Conservation (phyloP, 208 protist species). For the Strigomonas culicis region DNA sequence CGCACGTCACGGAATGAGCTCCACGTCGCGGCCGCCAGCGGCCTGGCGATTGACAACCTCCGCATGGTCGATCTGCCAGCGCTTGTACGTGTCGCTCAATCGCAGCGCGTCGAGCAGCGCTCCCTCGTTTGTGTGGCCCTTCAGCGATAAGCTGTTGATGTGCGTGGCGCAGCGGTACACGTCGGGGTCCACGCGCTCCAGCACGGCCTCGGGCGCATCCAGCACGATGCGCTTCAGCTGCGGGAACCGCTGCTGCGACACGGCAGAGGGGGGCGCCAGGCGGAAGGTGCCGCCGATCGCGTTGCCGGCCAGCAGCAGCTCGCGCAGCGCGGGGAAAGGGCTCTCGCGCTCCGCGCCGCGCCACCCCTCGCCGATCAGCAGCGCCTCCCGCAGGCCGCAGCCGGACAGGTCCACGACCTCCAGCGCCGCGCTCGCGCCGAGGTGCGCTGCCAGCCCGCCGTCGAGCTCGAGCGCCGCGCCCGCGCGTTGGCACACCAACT, state of each 20-base stretch:
- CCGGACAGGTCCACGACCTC: constrained; percentile 20
- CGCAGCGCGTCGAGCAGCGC: constrained; percentile 18
- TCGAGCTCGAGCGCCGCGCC: constrained; percentile 14
- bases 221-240: constrained; percentile 25
- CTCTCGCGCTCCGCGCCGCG: not conserved
- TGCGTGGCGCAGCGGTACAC: constrained; percentile 29
- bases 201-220: constrained; percentile 6
- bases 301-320: constrained; percentile 37
- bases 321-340: constrained; percentile 23
- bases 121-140: constrained; percentile 18
- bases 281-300: constrained; percentile 24
- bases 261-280: constrained; percentile 1
- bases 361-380: constrained; percentile 2
- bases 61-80: constrained; percentile 23
- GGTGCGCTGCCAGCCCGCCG: constrained; percentile 15
- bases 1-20: not conserved
- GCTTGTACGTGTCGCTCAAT: constrained; percentile 18
- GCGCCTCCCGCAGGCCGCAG: not conserved
- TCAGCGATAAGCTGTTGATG: constrained; percentile 21
- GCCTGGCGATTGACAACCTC: constrained; percentile 24
- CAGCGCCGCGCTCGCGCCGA: constrained; percentile 20
- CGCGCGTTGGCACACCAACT: constrained; percentile 31
- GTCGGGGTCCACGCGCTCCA: constrained; percentile 20
- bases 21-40: not conserved
- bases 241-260: constrained; percentile 9